Evolutionary conservation across 495 filamentous ascomycete genomes (phyloP), one percentile per base, ranked within the genome.

Genomic region (Umbilicaria muhlenbergii): DNA sequence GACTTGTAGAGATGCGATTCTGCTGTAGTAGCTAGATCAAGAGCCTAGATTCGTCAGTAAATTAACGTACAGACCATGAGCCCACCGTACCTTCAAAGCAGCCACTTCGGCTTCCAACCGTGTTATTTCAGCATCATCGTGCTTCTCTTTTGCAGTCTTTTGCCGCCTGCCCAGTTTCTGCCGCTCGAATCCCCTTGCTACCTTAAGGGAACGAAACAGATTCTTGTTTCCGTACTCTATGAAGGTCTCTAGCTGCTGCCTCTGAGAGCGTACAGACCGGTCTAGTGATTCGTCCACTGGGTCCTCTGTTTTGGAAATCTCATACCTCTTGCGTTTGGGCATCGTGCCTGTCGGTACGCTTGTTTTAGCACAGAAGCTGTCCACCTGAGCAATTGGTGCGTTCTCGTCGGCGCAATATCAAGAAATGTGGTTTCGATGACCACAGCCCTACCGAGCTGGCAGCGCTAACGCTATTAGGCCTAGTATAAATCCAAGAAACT

Each of bases 151-250:
- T 2, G 78, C 76, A 21, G 76, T 76, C 58, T 81, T 87, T 17
- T 81, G 65, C 32, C 86, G 65, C 42, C 86, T 78, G 28, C 81
- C 77, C 36, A 87, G 69, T 45, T 93, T 94, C 62, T 94, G 88
- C 49, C 86, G 69, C 63, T 94, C 88, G 58, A 89, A 89, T 13
- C 83, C 85, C 45, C 86, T 86, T 19, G 81, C 83, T 1, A 74
- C 65, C 58, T 91, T 93, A 33, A 94, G 66, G 0, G 75, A 81
- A 16, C 75, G 70, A 37, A 70, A 68, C 8, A 94, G 67, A 16
- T 73, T 57, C 42, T 71, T 73, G 31, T 74, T 70, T 47, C 71
- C 71, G 42, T 75, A 65, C 11, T 68, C 57, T 47, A 86, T 66
- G 34, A 75, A 71, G 38, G 71, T 63, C 15, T 67, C 64, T 18